phyloP scores from a whole-genome alignment of 1,284 basidiomycete genomes.

The Microbotryum intermedium region DNA sequence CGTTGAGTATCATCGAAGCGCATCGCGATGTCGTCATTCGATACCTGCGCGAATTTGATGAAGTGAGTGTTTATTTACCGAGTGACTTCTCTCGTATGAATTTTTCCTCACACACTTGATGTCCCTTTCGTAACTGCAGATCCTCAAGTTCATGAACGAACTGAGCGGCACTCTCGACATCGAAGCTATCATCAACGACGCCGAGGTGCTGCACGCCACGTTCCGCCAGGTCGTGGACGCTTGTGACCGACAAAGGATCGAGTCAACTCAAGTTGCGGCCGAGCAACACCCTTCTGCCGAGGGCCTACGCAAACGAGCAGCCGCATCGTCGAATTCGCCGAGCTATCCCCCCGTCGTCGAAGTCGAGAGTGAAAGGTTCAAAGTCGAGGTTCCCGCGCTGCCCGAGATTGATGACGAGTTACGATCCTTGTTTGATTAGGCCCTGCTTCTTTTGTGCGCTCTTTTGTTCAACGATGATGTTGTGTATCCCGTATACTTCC shows the following conservation, averaged over 20 bases:
- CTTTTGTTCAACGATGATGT: neutral
- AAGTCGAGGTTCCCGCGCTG: neutral
- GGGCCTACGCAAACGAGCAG: neutral
- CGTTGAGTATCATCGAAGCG: constrained; percentile 83
- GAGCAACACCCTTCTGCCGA: neutral
- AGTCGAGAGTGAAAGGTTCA: neutral
- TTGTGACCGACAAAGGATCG: constrained; percentile 13
- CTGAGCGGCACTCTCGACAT: constrained; percentile 71
- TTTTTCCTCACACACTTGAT: neutral
- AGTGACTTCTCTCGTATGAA: neutral
- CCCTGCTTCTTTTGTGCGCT: neutral
- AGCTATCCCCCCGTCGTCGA: neutral
- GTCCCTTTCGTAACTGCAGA: constrained; percentile 60
- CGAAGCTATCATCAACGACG: constrained; percentile 80
- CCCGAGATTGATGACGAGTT: neutral
- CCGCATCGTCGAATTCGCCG: neutral
- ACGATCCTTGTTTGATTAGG: neutral
- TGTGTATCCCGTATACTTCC: neutral
- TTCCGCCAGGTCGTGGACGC: constrained; percentile 53
- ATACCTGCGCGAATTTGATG: constrained; percentile 70
- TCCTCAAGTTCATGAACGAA: constrained; percentile 53
- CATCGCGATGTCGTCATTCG: constrained; percentile 88
- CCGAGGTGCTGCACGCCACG: constrained; percentile 82
- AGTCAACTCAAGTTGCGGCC: neutral
- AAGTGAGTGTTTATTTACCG: constrained; percentile 19